A percentile compares a stretch with the other conserved stretches of the same genome.
These are phyloP conservation scores for Claviceps monticola DNA, from an alignment of 2,329 filamentous ascomycete genomes.

Conservation along the genomic window DNA sequence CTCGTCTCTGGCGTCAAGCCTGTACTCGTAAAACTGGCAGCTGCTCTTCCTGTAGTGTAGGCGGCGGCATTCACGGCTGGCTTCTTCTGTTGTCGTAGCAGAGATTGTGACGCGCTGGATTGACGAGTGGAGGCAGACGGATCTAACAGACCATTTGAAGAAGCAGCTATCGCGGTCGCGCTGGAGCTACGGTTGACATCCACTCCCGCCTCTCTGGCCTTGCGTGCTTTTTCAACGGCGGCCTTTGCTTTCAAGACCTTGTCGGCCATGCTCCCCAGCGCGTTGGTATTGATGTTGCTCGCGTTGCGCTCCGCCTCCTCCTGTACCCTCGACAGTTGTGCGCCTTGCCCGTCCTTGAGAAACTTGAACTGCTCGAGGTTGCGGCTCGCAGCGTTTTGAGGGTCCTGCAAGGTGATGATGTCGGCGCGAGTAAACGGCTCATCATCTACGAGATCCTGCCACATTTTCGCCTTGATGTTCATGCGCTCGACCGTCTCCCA, in stretches of 20 bases:
- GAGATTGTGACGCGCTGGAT: constrained; percentile 14
- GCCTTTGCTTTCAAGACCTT: constrained; percentile 89
- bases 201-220: constrained; percentile 49
- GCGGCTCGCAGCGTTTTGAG: constrained; percentile 71
- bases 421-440: constrained; percentile 76
- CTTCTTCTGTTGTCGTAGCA: constrained; percentile 43
- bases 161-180: constrained; percentile 26
- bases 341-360: constrained; percentile 65
- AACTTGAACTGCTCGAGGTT: constrained; percentile 84
- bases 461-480: constrained; percentile 95
- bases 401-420: constrained; percentile 92
- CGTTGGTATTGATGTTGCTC: constrained; percentile 62
- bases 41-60: constrained; percentile 82
- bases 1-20: constrained; percentile 87
- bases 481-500: constrained; percentile 91
- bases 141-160: constrained; percentile 11
- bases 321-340: constrained; percentile 54
- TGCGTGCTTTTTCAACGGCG: constrained; percentile 80
- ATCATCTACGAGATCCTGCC: constrained; percentile 81
- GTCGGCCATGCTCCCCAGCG: constrained; percentile 61
- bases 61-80: constrained; percentile 71
- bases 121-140: neutral
- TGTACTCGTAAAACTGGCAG: constrained; percentile 90
- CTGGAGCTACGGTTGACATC: constrained; percentile 41
- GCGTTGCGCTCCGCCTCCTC: constrained; percentile 50